Conservation (phyloP, 2,329 filamentous ascomycete genomes). For the Penicillium sp. region DNA sequence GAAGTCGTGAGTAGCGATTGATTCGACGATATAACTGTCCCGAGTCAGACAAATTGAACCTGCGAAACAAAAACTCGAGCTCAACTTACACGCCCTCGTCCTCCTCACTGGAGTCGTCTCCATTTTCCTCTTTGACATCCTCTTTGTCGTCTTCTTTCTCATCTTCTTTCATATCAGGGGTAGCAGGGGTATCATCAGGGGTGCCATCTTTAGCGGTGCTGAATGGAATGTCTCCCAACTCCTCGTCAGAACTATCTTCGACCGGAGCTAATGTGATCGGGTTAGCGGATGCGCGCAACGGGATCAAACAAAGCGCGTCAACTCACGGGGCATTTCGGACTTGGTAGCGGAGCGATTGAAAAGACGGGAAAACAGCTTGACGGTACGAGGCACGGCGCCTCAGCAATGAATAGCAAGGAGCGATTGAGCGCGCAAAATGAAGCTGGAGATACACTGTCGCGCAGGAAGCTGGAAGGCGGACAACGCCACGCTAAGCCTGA, state of each 20-base stretch:
- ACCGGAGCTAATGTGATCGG: slow-evolving; percentile 26
- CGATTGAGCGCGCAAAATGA: slow-evolving; percentile 1
- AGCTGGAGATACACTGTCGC: slow-evolving; percentile 21
- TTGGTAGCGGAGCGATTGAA: slow-evolving; percentile 20
- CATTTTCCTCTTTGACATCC: slow-evolving; percentile 11
- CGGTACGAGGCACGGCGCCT: slow-evolving; percentile 14
- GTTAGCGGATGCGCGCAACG: background rate
- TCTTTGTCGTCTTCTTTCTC: slow-evolving; percentile 17
- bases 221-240: slow-evolving; percentile 42
- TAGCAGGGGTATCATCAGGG: slow-evolving; percentile 7
- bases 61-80: background rate
- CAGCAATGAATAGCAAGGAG: background rate
- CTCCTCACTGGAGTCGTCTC: slow-evolving; percentile 10
- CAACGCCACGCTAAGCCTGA: slow-evolving; percentile 33
- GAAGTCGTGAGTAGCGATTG: slow-evolving; percentile 39
- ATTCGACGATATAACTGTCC: slow-evolving; percentile 43
- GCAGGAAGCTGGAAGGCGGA: slow-evolving; percentile 29
- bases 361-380: slow-evolving; percentile 34
- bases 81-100: slow-evolving; percentile 37
- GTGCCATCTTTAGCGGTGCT: slow-evolving; percentile 26
- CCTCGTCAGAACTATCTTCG: slow-evolving; percentile 37
- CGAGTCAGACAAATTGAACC: slow-evolving; percentile 12
- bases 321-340: slow-evolving; percentile 45
- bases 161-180: slow-evolving; percentile 18
- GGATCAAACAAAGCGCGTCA: slow-evolving; percentile 5